Percentiles rank a stretch among this genome's conserved stretches.
These are phyloP conservation scores for Ophiorrhiza pumila DNA, from an alignment of 257 asterid genomes.

Conservation along the genomic window DNA sequence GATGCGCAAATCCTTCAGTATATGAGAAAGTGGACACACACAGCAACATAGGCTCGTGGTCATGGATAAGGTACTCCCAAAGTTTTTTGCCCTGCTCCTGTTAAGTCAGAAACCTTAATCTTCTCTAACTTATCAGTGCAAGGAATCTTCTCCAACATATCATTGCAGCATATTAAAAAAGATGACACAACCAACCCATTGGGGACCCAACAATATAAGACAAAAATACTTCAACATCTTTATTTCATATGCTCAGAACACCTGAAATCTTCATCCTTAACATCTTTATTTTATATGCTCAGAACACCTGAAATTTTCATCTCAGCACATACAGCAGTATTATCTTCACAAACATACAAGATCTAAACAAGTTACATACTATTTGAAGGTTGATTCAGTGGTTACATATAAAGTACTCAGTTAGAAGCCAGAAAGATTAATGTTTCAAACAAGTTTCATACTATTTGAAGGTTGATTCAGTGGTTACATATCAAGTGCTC, in stretches of 20 bases:
- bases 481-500: not conserved
- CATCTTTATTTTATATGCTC: not conserved
- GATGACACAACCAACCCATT: not conserved
- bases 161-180: not conserved
- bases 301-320: not conserved
- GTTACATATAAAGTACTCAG: not conserved
- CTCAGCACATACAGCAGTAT: not conserved
- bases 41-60: not conserved
- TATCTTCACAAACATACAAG: not conserved
- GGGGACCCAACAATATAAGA: not conserved
- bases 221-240: not conserved
- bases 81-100: not conserved
- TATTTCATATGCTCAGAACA: not conserved
- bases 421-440: not conserved
- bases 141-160: not conserved
- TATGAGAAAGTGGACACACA: not conserved
- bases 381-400: not conserved
- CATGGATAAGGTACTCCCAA: not conserved
- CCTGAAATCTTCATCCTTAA: not conserved
- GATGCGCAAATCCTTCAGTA: too few relatives aligned
- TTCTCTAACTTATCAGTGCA: not conserved
- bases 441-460: not conserved
- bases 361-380: not conserved
- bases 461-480: not conserved
- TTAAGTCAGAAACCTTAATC: not conserved